Percentiles rank a stretch among this genome's conserved stretches.
Evolutionary conservation across 1,284 basidiomycete species (phyloP).

Genomic region (Malassezia pachydermatis): DNA sequence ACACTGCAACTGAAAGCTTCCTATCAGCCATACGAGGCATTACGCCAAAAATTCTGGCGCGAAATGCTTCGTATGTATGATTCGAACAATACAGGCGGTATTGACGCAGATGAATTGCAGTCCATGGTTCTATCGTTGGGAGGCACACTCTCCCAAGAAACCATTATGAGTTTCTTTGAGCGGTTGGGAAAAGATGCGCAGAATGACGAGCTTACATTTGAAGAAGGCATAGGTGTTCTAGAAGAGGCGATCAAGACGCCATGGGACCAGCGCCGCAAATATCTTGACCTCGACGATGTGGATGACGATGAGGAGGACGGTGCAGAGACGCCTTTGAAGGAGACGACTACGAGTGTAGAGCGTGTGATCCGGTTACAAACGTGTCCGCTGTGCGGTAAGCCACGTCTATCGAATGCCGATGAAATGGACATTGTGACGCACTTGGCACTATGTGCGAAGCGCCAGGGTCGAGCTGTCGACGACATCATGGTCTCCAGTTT

Average conservation of each 20-base stretch:
- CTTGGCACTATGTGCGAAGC: conserved; percentile 76
- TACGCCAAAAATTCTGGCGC: conserved; percentile 63
- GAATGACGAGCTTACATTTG: conserved; percentile 64
- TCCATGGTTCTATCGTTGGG: conserved; percentile 97
- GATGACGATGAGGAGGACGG: not conserved
- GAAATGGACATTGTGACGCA: conserved; percentile 83
- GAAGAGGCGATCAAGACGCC: conserved; percentile 34
- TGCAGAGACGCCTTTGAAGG: not conserved
- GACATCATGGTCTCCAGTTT: conserved; percentile 66
- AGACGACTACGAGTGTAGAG: conserved; percentile 50
- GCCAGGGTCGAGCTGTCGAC: conserved; percentile 82
- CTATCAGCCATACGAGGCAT: conserved; percentile 75
- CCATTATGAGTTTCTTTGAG: conserved; percentile 57
- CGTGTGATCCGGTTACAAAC: conserved; percentile 87
- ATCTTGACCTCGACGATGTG: not conserved
- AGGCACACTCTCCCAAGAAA: conserved; percentile 72
- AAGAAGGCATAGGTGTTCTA: conserved; percentile 53
- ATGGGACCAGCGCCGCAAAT: conserved; percentile 25
- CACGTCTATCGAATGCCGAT: conserved; percentile 68
- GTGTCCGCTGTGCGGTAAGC: conserved; percentile 85
- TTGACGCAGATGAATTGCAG: conserved; percentile 76
- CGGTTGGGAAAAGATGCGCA: conserved; percentile 57
- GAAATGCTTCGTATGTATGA: conserved; percentile 85
- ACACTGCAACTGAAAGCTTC: conserved; percentile 59
- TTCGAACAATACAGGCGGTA: conserved; percentile 65